Evolutionary conservation across 148 eudicot species (phyloP).

Genomic region (Rhododendron molle): DNA sequence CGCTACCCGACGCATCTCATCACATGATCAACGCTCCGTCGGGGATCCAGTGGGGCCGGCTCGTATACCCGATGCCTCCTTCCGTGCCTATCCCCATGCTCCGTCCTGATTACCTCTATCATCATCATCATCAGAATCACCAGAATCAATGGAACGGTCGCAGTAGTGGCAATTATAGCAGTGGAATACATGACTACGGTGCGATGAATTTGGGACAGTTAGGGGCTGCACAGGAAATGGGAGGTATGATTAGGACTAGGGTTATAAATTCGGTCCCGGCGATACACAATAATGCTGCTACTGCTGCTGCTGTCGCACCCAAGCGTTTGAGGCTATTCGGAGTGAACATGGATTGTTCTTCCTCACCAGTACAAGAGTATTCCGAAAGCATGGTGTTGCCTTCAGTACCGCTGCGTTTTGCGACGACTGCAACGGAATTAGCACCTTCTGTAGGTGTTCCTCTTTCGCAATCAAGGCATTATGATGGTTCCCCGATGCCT

Average conservation of each 20-base stretch:
- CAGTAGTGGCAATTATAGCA: not conserved
- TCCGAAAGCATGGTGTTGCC: not conserved
- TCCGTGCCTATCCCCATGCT: not conserved
- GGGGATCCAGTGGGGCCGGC: slow-evolving; percentile 3
- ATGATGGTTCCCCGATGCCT: slow-evolving; percentile 12
- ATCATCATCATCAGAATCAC: not conserved
- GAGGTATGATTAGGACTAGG: slow-evolving; percentile 3
- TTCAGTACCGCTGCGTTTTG: not conserved
- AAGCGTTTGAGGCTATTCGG: slow-evolving; percentile 87
- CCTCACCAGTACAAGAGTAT: not conserved
- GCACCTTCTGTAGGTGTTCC: slow-evolving; percentile 8
- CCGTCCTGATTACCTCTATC: not conserved
- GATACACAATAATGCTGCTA: slow-evolving; percentile 44
- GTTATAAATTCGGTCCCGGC: slow-evolving; percentile 69
- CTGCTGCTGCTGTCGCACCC: slow-evolving; percentile 42
- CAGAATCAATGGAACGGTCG: slow-evolving; percentile 15
- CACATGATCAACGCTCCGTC: not conserved
- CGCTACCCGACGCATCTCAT: slow-evolving; percentile 13
- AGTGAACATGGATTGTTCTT: slow-evolving; percentile 83
- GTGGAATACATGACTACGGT: not conserved
- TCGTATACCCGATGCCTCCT: not conserved
- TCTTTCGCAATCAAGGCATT: slow-evolving; percentile 27
- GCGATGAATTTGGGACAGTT: not conserved
- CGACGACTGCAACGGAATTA: not conserved
- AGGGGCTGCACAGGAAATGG: slow-evolving; percentile 5